Conservation (phyloP, 2,329 filamentous ascomycete species). For the Penicillium sp. region DNA sequence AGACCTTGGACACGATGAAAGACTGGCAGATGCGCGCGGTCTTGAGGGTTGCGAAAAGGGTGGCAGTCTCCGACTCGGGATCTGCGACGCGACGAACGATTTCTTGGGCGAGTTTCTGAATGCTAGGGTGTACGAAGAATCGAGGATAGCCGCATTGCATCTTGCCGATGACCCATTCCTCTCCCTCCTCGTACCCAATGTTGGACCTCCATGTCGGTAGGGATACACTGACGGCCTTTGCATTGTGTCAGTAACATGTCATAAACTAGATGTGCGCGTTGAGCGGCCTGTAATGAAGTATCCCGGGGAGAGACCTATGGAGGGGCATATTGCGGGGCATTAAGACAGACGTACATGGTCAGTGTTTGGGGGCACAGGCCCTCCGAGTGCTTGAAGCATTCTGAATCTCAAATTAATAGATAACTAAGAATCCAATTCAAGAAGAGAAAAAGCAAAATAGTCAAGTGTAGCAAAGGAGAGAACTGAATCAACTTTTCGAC, state of each 20-base stretch:
- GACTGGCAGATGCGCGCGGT: slow-evolving; percentile 74
- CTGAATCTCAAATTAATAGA: slow-evolving; percentile 19
- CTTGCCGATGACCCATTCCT: slow-evolving; percentile 80
- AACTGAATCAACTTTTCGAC: slow-evolving; percentile 16
- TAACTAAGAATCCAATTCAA: slow-evolving; percentile 14
- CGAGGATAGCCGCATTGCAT: slow-evolving; percentile 93
- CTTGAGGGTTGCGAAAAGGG: slow-evolving; percentile 78
- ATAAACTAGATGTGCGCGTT: not conserved
- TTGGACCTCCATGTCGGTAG: slow-evolving; percentile 92
- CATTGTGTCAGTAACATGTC: slow-evolving; percentile 15
- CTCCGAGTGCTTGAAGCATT: slow-evolving; percentile 61
- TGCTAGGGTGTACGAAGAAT: slow-evolving; percentile 89
- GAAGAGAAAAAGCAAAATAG: slow-evolving; percentile 7
- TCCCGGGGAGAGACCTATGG: slow-evolving; percentile 21
- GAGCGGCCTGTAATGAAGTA: not conserved
- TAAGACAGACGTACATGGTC: slow-evolving; percentile 67
- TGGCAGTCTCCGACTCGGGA: slow-evolving; percentile 66
- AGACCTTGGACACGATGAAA: slow-evolving; percentile 66
- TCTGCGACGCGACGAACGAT: slow-evolving; percentile 66
- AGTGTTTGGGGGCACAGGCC: slow-evolving; percentile 77
- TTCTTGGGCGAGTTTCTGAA: slow-evolving; percentile 72
- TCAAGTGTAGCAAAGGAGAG: slow-evolving; percentile 7
- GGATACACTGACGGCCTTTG: slow-evolving; percentile 93
- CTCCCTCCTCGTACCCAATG: slow-evolving; percentile 90
- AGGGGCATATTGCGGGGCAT: slow-evolving; percentile 33